phyloP scores from a whole-genome alignment of 129 eudicot species.

The Flaveria brownii region DNA sequence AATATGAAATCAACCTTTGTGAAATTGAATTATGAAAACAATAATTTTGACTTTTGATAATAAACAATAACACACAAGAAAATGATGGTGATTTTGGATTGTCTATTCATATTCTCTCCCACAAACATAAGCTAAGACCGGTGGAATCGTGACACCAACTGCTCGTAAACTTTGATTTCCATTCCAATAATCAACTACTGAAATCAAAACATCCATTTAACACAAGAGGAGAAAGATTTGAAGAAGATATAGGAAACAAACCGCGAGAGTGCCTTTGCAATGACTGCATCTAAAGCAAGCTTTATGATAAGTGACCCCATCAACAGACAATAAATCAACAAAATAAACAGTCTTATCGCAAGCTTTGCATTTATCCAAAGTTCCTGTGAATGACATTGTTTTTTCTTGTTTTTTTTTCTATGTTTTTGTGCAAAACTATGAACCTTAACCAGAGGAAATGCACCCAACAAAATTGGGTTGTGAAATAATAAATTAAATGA shows the following conservation, averaged over 20 bases:
- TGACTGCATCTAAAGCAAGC: constrained; percentile 93
- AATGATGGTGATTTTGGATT: constrained; percentile 16
- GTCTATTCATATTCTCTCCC: not conserved
- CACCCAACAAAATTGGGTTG: constrained; percentile 37
- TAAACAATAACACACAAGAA: not conserved
- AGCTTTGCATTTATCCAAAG: constrained; percentile 93
- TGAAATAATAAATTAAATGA: constrained; percentile 26
- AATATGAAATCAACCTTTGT: not conserved
- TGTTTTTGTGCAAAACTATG: constrained; percentile 3
- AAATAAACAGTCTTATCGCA: constrained; percentile 93
- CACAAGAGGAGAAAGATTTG: not conserved
- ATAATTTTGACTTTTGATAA: not conserved
- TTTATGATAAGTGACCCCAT: constrained; percentile 82
- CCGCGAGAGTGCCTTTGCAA: constrained; percentile 95
- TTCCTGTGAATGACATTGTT: constrained; percentile 83
- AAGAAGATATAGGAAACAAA: constrained; percentile 34
- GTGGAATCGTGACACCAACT: not conserved
- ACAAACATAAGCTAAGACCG: not conserved
- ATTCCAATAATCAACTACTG: not conserved
- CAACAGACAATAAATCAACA: constrained; percentile 77
- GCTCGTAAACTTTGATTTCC: not conserved
- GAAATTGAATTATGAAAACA: not conserved
- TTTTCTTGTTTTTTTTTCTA: constrained; percentile 22
- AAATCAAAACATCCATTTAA: not conserved
- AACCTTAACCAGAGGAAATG: constrained; percentile 25